These are phyloP conservation scores for Saccharomyces hybrid DNA, from an alignment of 1,139 yeast species.

Conservation along the genomic window DNA sequence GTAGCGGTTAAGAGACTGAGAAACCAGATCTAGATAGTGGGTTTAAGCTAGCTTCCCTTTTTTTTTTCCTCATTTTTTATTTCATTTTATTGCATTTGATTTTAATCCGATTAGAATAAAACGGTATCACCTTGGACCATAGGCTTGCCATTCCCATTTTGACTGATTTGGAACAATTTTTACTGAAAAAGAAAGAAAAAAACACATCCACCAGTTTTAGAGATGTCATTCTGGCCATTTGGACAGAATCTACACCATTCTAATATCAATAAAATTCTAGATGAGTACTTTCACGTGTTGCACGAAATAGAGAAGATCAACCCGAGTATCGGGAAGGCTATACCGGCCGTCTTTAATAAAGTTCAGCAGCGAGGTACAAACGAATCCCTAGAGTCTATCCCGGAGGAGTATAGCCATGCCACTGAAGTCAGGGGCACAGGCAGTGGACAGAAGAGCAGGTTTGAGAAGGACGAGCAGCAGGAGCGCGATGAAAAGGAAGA, in stretches of 20 bases:
- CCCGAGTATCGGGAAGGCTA: conserved; percentile 5
- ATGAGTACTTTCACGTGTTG: conserved; percentile 31
- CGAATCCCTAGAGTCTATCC: neutral
- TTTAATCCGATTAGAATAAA: neutral
- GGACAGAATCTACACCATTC: conserved; percentile 36
- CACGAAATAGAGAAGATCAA: conserved; percentile 18
- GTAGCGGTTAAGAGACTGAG: neutral
- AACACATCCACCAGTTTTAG: neutral
- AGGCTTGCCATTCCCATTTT: neutral
- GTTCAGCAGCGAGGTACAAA: neutral
- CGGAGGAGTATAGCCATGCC: neutral
- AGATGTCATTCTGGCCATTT: conserved; percentile 44
- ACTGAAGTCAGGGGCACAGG: neutral
- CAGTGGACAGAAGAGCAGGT: neutral
- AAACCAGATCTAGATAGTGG: neutral
- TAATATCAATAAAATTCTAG: conserved; percentile 33
- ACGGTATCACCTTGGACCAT: neutral
- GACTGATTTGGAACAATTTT: neutral
- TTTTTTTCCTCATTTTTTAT: neutral
- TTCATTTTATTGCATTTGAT: neutral
- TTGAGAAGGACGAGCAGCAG: neutral
- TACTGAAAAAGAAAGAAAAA: neutral
- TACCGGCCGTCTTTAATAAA: neutral
- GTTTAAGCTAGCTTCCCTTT: neutral
- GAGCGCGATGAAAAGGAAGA: neutral